A percentile compares a stretch with the other conserved stretches of the same genome.
Conservation (phyloP, 441 rosid genomes). For the Adansonia gregorii region DNA sequence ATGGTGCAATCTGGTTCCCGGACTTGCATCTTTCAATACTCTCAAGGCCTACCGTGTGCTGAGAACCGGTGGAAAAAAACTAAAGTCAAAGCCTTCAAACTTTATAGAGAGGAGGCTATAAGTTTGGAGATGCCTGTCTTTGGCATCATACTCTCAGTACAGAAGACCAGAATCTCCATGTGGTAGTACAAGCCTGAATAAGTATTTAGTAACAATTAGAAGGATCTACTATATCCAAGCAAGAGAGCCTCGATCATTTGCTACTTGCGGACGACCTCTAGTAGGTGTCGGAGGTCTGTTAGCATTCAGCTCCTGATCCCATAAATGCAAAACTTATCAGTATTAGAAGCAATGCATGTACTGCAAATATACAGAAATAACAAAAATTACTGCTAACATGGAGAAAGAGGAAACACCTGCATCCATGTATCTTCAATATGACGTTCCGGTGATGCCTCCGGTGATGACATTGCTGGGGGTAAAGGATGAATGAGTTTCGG, state of each 20-base stretch:
- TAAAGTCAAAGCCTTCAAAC: conserved; percentile 37
- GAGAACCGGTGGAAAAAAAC: conserved; percentile 25
- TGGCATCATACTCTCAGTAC: conserved; percentile 53
- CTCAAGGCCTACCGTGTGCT: conserved; percentile 37
- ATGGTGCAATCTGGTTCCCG: conserved; percentile 35
- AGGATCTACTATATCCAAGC: conserved; percentile 73
- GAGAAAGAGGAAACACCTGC: conserved; percentile 66
- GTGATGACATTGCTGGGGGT: conserved; percentile 91
- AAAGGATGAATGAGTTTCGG: conserved; percentile 95
- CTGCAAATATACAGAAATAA: background rate
- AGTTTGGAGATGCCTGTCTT: conserved; percentile 36
- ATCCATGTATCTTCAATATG: conserved; percentile 97
- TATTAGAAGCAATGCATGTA: background rate
- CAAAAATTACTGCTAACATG: background rate
- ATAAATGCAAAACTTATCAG: conserved; percentile 15
- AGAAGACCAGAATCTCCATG: conserved; percentile 44
- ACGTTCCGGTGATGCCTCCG: conserved; percentile 81
- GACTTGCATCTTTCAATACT: conserved; percentile 33
- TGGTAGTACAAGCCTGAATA: conserved; percentile 39
- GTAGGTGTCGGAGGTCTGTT: conserved; percentile 97
- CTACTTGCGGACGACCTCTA: conserved; percentile 87
- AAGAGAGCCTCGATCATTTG: conserved; percentile 83
- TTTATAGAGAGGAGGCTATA: conserved; percentile 26
- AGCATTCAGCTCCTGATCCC: conserved; percentile 84
- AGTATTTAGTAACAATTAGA: conserved; percentile 33